These are phyloP conservation scores for Rhynchospora breviuscula DNA, from an alignment of 176 grass and related monocot species.

Conservation along the genomic window DNA sequence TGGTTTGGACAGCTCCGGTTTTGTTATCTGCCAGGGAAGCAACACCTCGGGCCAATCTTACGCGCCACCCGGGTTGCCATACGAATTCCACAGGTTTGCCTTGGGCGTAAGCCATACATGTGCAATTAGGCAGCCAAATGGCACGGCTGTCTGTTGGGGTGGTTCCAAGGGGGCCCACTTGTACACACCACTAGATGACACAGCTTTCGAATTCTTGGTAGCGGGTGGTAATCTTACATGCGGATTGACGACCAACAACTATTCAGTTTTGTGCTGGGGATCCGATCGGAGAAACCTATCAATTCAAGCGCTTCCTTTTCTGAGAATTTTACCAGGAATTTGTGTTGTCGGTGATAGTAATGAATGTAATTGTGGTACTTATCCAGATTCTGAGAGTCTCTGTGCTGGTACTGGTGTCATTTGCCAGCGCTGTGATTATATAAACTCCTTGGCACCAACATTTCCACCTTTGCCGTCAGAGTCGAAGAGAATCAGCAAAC, in stretches of 20 bases:
- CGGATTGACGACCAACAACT: conserved; percentile 44
- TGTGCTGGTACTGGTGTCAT: conserved; percentile 38
- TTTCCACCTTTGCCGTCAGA: neutral
- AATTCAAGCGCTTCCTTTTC: conserved; percentile 19
- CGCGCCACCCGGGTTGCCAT: neutral
- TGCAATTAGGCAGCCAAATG: conserved; percentile 33
- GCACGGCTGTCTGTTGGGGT: conserved; percentile 70
- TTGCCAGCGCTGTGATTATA: conserved; percentile 35
- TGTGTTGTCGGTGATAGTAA: conserved; percentile 25
- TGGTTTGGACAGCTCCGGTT: conserved; percentile 25
- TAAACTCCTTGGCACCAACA: neutral
- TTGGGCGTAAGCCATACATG: conserved; percentile 64
- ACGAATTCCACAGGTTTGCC: conserved; percentile 38
- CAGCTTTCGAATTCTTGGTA: conserved; percentile 50
- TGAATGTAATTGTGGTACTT: conserved; percentile 31
- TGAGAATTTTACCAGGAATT: conserved; percentile 43
- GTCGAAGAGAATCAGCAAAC: neutral
- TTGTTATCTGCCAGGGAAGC: conserved; percentile 34
- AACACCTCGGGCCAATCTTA: neutral
- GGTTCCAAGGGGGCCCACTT: no score
- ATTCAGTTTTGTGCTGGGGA: conserved; percentile 48
- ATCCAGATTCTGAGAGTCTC: conserved; percentile 23
- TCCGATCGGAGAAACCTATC: neutral
- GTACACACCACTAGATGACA: conserved; percentile 21
- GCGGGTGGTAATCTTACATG: conserved; percentile 68